A percentile compares a stretch with the other conserved stretches of the same genome.
Conservation (phyloP, 306 rosid genomes). For the Begonia masoniana region DNA sequence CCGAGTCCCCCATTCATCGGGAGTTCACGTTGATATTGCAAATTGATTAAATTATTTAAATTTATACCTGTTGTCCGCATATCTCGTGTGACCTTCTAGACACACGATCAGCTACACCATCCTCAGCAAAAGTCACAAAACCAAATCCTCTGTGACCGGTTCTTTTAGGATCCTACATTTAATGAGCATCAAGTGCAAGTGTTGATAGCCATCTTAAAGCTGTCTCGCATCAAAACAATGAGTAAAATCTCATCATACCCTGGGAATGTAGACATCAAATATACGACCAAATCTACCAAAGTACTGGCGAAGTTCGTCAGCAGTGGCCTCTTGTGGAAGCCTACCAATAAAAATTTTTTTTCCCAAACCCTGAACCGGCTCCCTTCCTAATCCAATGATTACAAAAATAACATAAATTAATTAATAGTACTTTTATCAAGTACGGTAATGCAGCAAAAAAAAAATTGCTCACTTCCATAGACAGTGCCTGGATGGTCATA, state of each 20-base stretch:
- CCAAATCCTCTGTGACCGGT: slow-evolving; percentile 94
- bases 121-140: slow-evolving; percentile 88
- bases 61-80: slow-evolving; percentile 76
- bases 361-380: slow-evolving; percentile 53
- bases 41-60: slow-evolving; percentile 2
- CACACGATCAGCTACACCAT: slow-evolving; percentile 88
- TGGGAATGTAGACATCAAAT: slow-evolving; percentile 79
- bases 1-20: no score
- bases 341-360: slow-evolving; percentile 79
- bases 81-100: slow-evolving; percentile 87
- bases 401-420: slow-evolving; percentile 2
- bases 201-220: slow-evolving; percentile 9
- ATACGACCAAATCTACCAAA: slow-evolving; percentile 89
- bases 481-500: slow-evolving; percentile 78
- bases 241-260: slow-evolving; percentile 34
- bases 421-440: slow-evolving; percentile 7
- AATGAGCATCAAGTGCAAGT: neutral
- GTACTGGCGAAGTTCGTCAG: slow-evolving; percentile 85
- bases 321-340: slow-evolving; percentile 82
- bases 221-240: neutral
- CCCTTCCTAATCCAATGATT: slow-evolving; percentile 48
- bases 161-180: slow-evolving; percentile 71
- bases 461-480: slow-evolving; percentile 63
- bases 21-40: neutral
- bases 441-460: slow-evolving; percentile 5